Conservation (phyloP, 148 eudicot species). For the Fagopyrum homotropicum region DNA sequence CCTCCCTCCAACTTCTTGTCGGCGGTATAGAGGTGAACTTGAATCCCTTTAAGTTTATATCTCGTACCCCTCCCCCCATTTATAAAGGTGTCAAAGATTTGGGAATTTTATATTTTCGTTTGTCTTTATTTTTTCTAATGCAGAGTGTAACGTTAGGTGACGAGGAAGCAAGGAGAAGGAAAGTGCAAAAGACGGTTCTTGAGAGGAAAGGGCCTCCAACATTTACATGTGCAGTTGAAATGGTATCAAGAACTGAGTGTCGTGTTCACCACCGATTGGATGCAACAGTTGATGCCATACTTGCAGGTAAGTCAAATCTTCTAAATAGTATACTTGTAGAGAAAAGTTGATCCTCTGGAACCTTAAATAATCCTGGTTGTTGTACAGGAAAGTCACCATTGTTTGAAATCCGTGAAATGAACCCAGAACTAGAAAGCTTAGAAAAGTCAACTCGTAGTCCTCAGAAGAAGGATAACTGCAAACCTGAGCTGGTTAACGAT, state of each 20-base stretch:
- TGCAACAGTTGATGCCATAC: slow-evolving; percentile 90
- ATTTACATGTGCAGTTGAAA: slow-evolving; percentile 91
- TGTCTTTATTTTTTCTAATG: background rate
- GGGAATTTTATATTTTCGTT: background rate
- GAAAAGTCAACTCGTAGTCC: slow-evolving; percentile 21
- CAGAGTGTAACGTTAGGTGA: slow-evolving; percentile 97
- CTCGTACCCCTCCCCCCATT: too few relatives aligned
- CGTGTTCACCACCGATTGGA: slow-evolving; percentile 87
- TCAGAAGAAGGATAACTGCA: slow-evolving; percentile 26
- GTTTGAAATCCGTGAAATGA: slow-evolving; percentile 66
- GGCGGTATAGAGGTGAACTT: slow-evolving; percentile 80
- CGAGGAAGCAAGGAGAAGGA: slow-evolving; percentile 96
- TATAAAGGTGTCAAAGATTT: background rate
- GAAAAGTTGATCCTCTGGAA: background rate
- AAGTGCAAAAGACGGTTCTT: slow-evolving; percentile 94
- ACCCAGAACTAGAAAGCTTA: slow-evolving; percentile 36
- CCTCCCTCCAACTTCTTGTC: slow-evolving; percentile 86
- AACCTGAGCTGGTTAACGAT: slow-evolving; percentile 24
- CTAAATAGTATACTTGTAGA: background rate
- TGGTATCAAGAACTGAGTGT: slow-evolving; percentile 83
- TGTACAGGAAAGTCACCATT: slow-evolving; percentile 56
- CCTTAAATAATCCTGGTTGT: background rate
- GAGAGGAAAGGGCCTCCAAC: slow-evolving; percentile 97
- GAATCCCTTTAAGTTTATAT: background rate
- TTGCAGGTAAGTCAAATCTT: slow-evolving; percentile 48